Evolutionary conservation across 257 asterid genomes (phyloP).

Genomic region (Lavandula angustifolia): DNA sequence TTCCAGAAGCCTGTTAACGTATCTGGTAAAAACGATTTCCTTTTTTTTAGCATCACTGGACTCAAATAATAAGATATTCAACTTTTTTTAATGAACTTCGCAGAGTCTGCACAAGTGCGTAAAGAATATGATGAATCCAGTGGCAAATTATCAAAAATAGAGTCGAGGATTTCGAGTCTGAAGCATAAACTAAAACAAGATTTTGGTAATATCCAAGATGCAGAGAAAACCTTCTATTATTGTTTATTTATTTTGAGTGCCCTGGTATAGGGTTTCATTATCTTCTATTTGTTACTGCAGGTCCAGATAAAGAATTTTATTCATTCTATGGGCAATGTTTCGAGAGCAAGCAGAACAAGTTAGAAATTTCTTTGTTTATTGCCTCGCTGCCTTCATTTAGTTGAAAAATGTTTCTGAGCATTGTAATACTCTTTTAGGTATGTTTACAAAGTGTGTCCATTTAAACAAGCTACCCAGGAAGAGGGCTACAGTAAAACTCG

Average conservation of each 20-base stretch:
- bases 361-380: slow-evolving; percentile 32
- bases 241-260: slow-evolving; percentile 13
- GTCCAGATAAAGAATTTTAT: slow-evolving; percentile 88
- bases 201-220: slow-evolving; percentile 59
- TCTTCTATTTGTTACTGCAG: slow-evolving; percentile 56
- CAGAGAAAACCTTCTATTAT: slow-evolving; percentile 18
- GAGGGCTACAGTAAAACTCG: slow-evolving; percentile 92
- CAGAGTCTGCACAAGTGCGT: slow-evolving; percentile 84
- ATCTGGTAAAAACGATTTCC: slow-evolving; percentile 64
- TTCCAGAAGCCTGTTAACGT: slow-evolving; percentile 81
- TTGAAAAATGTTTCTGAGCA: slow-evolving; percentile 18
- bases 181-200: slow-evolving; percentile 79
- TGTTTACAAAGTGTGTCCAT: slow-evolving; percentile 87
- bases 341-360: slow-evolving; percentile 94
- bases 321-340: slow-evolving; percentile 92
- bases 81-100: slow-evolving; percentile 35
- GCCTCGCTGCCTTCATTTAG: slow-evolving; percentile 16
- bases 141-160: slow-evolving; percentile 78
- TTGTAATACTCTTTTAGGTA: slow-evolving; percentile 57
- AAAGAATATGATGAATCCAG: slow-evolving; percentile 85
- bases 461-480: slow-evolving; percentile 86
- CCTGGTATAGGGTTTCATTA: slow-evolving; percentile 18
- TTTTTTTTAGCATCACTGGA: slow-evolving; percentile 21
- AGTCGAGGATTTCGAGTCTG: slow-evolving; percentile 88
- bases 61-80: slow-evolving; percentile 31